Percentiles rank a stretch among this genome's conserved stretches.
phyloP scores from a whole-genome alignment of 2,329 filamentous ascomycete species.

The Colletotrichum sp. region DNA sequence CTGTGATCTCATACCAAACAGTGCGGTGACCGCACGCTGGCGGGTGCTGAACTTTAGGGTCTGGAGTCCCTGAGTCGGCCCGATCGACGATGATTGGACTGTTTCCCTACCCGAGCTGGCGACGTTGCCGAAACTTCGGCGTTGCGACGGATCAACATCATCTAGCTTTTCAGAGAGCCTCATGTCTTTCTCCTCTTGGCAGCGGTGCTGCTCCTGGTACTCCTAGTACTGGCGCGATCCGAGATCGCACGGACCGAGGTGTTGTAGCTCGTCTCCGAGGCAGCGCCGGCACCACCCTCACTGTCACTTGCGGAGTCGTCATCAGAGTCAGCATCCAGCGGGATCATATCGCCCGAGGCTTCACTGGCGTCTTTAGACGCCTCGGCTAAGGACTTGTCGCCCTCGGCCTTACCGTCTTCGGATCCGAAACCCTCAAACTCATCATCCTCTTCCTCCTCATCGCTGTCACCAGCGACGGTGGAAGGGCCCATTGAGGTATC shows the following conservation, averaged over 20 bases:
- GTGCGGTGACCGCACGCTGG: not conserved
- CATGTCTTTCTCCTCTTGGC: constrained; percentile 21
- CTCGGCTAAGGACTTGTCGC: constrained; percentile 15
- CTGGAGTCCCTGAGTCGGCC: not conserved
- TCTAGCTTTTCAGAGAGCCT: not conserved
- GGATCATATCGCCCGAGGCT: constrained; percentile 19
- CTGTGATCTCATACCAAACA: not conserved
- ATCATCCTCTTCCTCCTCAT: constrained; percentile 36
- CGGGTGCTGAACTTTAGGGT: not conserved
- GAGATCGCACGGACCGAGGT: constrained; percentile 19
- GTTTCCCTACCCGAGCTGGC: not conserved
- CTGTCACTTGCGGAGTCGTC: constrained; percentile 21
- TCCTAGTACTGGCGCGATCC: constrained; percentile 4
- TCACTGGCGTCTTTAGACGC: constrained; percentile 7
- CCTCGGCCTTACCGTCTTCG: constrained; percentile 41
- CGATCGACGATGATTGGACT: not conserved
- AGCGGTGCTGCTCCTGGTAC: not conserved
- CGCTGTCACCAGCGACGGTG: constrained; percentile 25
- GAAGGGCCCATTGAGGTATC: constrained; percentile 35
- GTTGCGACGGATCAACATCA: not conserved
- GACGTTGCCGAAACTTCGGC: constrained; percentile 16
- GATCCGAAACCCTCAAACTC: constrained; percentile 54
- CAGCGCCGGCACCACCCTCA: constrained; percentile 6
- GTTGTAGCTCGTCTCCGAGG: constrained; percentile 19
- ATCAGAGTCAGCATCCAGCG: constrained; percentile 10